Evolutionary conservation across 1,284 basidiomycete species (phyloP).

Genomic region (Inonotus obliquus): DNA sequence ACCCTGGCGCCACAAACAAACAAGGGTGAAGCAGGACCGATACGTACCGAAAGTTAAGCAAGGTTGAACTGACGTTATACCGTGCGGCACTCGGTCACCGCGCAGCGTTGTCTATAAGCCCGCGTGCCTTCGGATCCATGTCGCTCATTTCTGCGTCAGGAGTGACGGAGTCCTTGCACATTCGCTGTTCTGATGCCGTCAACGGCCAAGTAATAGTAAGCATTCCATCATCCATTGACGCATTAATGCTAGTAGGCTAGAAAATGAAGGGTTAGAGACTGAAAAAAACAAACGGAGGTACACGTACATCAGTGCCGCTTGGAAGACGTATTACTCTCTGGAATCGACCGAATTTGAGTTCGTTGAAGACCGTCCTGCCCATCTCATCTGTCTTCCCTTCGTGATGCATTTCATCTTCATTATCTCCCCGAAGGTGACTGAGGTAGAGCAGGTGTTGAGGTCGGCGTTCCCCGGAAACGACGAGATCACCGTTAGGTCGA

Average conservation of each 20-base stretch:
- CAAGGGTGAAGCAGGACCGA: conserved; percentile 6
- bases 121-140: not conserved
- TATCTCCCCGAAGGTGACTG: not conserved
- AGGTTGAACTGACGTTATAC: not conserved
- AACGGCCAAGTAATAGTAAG: conserved; percentile 15
- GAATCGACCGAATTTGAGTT: conserved; percentile 17
- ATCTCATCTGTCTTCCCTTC: not conserved
- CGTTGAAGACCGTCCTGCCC: conserved; percentile 13
- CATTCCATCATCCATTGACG: conserved; percentile 18
- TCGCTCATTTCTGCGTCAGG: not conserved
- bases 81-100: not conserved
- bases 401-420: not conserved
- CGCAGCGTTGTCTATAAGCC: not conserved
- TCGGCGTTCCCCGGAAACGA: conserved; percentile 10
- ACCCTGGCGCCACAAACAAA: not conserved
- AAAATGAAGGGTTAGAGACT: not conserved
- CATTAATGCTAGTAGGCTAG: conserved; percentile 9
- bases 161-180: not conserved
- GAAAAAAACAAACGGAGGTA: not conserved
- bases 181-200: not conserved
- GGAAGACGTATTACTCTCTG: conserved; percentile 11
- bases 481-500: conserved; percentile 12
- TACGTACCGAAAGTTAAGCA: no score
- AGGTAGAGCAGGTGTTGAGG: conserved; percentile 11
- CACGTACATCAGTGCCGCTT: conserved; percentile 13